Evolutionary conservation across 2,329 filamentous ascomycete species (phyloP), one percentile per base, ranked within the genome.

Genomic region (Exophiala sideris): DNA sequence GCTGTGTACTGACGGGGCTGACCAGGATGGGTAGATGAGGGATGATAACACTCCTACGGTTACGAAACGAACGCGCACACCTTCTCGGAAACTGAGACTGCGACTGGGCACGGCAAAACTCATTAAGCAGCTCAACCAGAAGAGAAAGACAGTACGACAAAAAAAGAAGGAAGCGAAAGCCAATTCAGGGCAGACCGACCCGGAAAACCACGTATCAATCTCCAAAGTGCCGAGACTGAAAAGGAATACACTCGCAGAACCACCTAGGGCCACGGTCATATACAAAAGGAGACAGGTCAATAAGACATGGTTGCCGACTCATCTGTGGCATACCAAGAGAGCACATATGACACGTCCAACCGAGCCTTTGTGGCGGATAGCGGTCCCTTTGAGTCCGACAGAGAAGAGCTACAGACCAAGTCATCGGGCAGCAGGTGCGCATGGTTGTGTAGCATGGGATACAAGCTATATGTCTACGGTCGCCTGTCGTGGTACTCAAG

Each of bases 301-400:
- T 69, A 97, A 97, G 76, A 91, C 88, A 2, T 96, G 92, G 90
- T 77, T 99, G 12, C 94, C 94, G 0, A 97, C 94, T 5, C 94
- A 99, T 70, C 74, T 95, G 60, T 99, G 88, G 81, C 91, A 96
- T 71, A 86, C 92, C 2, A 99, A 99, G 71, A 79, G 94, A 56
- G 90, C 94, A 18, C 87, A 82, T 56, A 95, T 99, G 88, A 91
- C 91, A 0, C 79, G 83, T 6, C 87, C 89, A 0, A 85, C 82
- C 45, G 80, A 87, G 41, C 87, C 89, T 2, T 72, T 94, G n/a
- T 99, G 94, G 94, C 82, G 91, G 38, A 96, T 96, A 70, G 84
- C 89, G 1, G 76, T 97, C 20, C 90, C 91, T 0, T 70, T 95
- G 59, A 90, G 88, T 3, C 90, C 92, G 0, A 95, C 88, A 24